Evolutionary conservation across 768 basidiomycete genomes (phyloP).

Genomic region (Tubosaeta brunneosetosa): DNA sequence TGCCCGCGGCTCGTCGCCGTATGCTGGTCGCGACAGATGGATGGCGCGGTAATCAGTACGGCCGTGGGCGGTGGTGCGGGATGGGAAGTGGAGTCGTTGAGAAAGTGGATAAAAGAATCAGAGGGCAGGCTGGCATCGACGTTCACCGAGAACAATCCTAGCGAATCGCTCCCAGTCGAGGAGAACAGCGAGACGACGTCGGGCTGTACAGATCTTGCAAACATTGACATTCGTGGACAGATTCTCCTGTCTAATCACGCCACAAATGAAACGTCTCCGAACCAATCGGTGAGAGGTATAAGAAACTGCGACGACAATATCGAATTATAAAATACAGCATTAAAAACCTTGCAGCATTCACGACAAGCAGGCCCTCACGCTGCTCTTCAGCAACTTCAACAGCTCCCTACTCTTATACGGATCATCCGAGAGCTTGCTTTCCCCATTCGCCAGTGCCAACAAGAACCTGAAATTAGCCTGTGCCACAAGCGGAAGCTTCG

Average conservation of each 20-base stretch:
- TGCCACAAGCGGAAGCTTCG: constrained; percentile 67
- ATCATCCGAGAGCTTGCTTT: constrained; percentile 49
- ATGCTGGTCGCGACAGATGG: constrained; percentile 25
- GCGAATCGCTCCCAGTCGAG: constrained; percentile 60
- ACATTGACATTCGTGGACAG: constrained; percentile 35
- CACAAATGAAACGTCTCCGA: constrained; percentile 13
- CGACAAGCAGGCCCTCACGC: constrained; percentile 29
- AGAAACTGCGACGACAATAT: background rate
- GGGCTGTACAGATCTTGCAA: constrained; percentile 56
- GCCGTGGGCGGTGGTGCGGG: constrained; percentile 46
- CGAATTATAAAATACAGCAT: constrained; percentile 15
- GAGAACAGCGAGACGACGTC: constrained; percentile 69
- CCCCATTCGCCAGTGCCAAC: constrained; percentile 54
- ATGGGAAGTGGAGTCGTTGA: constrained; percentile 52
- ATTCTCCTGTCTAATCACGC: constrained; percentile 17
- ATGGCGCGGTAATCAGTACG: constrained; percentile 41
- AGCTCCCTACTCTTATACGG: constrained; percentile 49
- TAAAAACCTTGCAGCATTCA: constrained; percentile 6
- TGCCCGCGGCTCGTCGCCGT: constrained; percentile 32
- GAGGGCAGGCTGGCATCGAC: constrained; percentile 48
- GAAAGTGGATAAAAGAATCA: constrained; percentile 62
- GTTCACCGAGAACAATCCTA: constrained; percentile 48
- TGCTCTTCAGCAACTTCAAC: constrained; percentile 47
- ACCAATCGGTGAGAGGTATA: constrained; percentile 8
- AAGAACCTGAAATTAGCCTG: constrained; percentile 92